Conservation (phyloP, 306 rosid genomes). For the Rubus idaeus region DNA sequence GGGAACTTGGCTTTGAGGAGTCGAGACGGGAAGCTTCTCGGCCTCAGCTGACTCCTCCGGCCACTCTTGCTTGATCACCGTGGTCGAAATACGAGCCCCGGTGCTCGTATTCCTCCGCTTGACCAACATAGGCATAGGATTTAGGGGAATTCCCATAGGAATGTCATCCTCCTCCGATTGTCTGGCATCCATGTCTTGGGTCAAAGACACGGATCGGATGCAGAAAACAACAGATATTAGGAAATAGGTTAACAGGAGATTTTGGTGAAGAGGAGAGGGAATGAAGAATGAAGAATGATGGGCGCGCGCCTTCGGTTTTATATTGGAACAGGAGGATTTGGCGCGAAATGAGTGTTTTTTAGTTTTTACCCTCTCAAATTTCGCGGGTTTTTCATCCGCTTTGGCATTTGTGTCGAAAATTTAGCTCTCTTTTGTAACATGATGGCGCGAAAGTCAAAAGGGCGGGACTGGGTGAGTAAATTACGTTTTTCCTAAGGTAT, state of each 20-base stretch:
- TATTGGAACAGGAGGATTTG: not conserved
- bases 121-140: slow-evolving; percentile 31
- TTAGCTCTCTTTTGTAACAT: not conserved
- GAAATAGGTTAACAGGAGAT: not conserved
- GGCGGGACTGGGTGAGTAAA: slow-evolving; percentile 12
- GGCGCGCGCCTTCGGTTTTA: not conserved
- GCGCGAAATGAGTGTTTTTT: slow-evolving; percentile 37
- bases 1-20: not conserved
- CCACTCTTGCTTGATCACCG: slow-evolving; percentile 20
- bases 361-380: not conserved
- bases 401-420: not conserved
- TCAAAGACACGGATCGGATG: no score
- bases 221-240: not conserved
- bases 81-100: slow-evolving; percentile 46
- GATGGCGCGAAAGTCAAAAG: not conserved
- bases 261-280: not conserved
- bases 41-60: not conserved
- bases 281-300: not conserved
- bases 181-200: slow-evolving; percentile 10
- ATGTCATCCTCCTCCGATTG: not conserved
- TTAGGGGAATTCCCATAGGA: not conserved
- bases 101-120: slow-evolving; percentile 47
- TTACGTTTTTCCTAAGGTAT: not conserved
- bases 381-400: slow-evolving; percentile 18
- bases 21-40: not conserved